Conservation (phyloP, 2,329 filamentous ascomycete species). For the Colletotrichum sp. region DNA sequence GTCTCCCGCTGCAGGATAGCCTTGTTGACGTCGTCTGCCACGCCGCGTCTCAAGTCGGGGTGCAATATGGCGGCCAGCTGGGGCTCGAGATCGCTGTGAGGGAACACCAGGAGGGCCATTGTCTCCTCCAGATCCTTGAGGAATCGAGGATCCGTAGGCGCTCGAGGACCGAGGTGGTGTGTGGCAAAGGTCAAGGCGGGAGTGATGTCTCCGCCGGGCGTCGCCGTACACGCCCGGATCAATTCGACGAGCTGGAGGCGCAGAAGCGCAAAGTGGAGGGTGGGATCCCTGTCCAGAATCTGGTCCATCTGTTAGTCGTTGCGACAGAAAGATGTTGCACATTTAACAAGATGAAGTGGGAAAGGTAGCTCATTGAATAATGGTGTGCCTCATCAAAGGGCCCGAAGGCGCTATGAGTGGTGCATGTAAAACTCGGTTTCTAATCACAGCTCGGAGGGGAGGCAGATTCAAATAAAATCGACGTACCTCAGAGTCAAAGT, state of each 20-base stretch:
- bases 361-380: constrained; percentile 47
- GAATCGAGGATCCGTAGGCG: constrained; percentile 81
- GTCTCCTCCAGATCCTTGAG: constrained; percentile 88
- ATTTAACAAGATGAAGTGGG: background rate
- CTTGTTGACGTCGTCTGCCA: constrained; percentile 90
- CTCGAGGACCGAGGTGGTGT: constrained; percentile 84
- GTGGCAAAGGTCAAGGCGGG: constrained; percentile 88
- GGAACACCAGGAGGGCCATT: constrained; percentile 90
- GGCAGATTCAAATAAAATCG: constrained; percentile 34
- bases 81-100: constrained; percentile 78
- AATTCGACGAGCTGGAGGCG: constrained; percentile 93
- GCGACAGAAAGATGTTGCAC: background rate
- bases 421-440: constrained; percentile 92
- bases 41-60: constrained; percentile 77
- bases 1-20: constrained; percentile 80
- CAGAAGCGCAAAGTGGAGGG: constrained; percentile 87
- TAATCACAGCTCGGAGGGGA: constrained; percentile 78
- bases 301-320: constrained; percentile 45
- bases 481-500: constrained; percentile 85
- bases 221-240: constrained; percentile 76
- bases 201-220: constrained; percentile 72
- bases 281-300: constrained; percentile 85
- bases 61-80: constrained; percentile 79
- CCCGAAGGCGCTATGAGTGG: constrained; percentile 94
- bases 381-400: constrained; percentile 88